Evolutionary conservation across 306 rosid species (phyloP).

Genomic region (Vicia sativa): DNA sequence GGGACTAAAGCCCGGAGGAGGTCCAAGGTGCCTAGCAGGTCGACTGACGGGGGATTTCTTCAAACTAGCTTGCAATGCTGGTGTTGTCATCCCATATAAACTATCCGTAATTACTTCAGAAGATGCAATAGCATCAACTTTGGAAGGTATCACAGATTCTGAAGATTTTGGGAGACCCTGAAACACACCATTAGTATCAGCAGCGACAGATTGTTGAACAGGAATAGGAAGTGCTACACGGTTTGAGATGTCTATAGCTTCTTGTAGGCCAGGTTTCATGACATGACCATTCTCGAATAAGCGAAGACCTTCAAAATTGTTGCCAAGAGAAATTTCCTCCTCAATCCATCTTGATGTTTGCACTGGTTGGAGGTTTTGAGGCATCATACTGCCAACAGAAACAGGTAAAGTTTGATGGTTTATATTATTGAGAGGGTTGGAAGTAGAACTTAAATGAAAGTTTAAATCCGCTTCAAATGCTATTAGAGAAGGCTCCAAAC

Average conservation of each 20-base stretch:
- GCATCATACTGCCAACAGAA: conserved; percentile 45
- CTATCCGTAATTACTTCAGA: conserved; percentile 52
- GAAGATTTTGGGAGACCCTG: conserved; percentile 51
- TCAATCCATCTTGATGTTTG: conserved; percentile 59
- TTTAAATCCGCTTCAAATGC: conserved; percentile 55
- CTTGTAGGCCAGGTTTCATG: conserved; percentile 48
- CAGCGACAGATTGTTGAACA: conserved; percentile 54
- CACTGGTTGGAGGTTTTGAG: conserved; percentile 55
- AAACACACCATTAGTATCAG: conserved; percentile 40
- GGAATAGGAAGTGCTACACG: conserved; percentile 52
- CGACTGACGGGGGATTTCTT: conserved; percentile 73
- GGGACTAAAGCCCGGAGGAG: conserved; percentile 85
- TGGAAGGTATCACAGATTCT: conserved; percentile 49
- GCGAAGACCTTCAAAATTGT: conserved; percentile 57
- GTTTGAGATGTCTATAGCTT: conserved; percentile 45
- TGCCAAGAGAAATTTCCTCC: conserved; percentile 59
- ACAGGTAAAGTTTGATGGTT: conserved; percentile 46
- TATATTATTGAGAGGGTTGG: conserved; percentile 43
- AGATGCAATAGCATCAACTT: conserved; percentile 48
- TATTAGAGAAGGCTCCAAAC: conserved; percentile 47
- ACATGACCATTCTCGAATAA: conserved; percentile 68
- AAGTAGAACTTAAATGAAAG: conserved; percentile 43
- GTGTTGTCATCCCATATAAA: conserved; percentile 38
- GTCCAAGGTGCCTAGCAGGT: conserved; percentile 85
- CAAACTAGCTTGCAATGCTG: conserved; percentile 48